Conservation (phyloP, 1,139 yeast genomes). For the Yamadazyma sp. region DNA sequence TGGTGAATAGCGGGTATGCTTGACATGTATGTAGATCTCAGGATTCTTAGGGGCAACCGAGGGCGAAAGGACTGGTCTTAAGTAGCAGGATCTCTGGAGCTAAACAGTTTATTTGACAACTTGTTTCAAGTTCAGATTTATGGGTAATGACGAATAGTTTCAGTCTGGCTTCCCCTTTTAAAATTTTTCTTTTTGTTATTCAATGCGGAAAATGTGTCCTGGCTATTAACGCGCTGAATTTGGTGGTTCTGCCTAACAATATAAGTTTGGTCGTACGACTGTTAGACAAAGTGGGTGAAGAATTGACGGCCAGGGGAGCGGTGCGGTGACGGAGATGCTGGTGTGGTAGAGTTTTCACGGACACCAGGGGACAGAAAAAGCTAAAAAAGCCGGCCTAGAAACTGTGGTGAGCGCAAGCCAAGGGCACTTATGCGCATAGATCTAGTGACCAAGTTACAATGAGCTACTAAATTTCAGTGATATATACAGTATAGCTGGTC, state of each 20-base stretch:
- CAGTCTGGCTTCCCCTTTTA: slow-evolving; percentile 2
- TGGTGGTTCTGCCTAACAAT: no score
- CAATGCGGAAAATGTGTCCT: slow-evolving; percentile 1
- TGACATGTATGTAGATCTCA: no score
- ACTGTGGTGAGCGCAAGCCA: neutral
- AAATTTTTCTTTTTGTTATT: neutral
- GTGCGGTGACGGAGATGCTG: no score
- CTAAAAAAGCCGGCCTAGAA: no score
- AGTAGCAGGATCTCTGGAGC: no score
- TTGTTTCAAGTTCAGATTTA: no score
- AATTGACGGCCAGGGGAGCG: no score
- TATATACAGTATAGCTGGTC: no score
- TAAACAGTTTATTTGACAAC: no score
- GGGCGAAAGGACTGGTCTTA: no score
- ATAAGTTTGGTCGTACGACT: slow-evolving; percentile 1
- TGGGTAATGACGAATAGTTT: neutral
- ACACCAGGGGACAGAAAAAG: neutral
- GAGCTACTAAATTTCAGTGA: slow-evolving; percentile 3
- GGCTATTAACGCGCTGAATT: slow-evolving; percentile 1
- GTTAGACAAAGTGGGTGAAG: neutral
- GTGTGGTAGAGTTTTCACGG: neutral
- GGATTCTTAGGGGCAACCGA: no score
- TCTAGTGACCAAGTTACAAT: slow-evolving; percentile 7
- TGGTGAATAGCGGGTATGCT: no score
- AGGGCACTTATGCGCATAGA: neutral